phyloP scores from a whole-genome alignment of 2,329 filamentous ascomycete species.

The Aspergillus fumigatiaffinis region DNA sequence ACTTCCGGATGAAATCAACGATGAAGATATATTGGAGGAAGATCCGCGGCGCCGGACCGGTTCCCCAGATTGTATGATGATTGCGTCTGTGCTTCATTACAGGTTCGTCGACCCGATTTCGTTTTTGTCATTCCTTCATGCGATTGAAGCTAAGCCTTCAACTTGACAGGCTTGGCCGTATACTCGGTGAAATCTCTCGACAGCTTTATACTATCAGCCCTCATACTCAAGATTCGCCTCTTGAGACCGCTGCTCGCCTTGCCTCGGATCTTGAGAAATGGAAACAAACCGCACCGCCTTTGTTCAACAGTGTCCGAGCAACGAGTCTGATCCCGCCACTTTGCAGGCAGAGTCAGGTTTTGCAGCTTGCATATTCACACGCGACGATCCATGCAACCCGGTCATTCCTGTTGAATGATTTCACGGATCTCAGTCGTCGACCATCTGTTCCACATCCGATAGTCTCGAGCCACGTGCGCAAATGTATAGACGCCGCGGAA shows the following conservation, averaged over 20 bases:
- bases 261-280: conserved; percentile 33
- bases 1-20: conserved; percentile 53
- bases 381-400: conserved; percentile 38
- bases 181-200: conserved; percentile 47
- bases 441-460: conserved; percentile 26
- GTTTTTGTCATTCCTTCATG: not conserved
- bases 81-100: conserved; percentile 36
- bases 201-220: conserved; percentile 38
- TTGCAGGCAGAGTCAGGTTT: conserved; percentile 36
- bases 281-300: conserved; percentile 33
- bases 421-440: conserved; percentile 32
- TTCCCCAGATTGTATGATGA: conserved; percentile 38
- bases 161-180: conserved; percentile 45
- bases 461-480: conserved; percentile 36
- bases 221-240: conserved; percentile 24
- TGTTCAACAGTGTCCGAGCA: conserved; percentile 35
- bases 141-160: not conserved
- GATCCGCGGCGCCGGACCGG: conserved; percentile 34
- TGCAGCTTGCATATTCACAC: conserved; percentile 37
- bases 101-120: conserved; percentile 24
- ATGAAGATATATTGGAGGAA: conserved; percentile 52
- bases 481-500: conserved; percentile 44
- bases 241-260: conserved; percentile 32
- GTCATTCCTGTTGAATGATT: conserved; percentile 35
- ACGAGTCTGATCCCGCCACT: conserved; percentile 37